Base-by-base conservation (phyloP, 352 stramenopile genomes). In the Thalassiosira mediterranea region DNA sequence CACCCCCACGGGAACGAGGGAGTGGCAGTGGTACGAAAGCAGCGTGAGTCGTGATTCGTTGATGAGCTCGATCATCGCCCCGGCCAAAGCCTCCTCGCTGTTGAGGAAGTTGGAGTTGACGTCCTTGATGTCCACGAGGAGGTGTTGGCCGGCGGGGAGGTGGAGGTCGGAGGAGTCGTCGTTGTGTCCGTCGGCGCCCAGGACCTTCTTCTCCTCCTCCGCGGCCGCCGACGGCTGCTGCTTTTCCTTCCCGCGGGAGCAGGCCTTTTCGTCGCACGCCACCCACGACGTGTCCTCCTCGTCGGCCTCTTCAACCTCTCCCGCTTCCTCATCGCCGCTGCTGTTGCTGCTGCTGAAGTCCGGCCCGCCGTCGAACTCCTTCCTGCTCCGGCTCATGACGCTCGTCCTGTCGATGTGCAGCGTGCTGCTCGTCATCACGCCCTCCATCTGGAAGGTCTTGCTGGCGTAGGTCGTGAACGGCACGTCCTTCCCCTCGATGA, bases 11-110 rank as follows among this genome's bases (percentile, higher is more conserved):
- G 85, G 85, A 47, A 83, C 67, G 10, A 93, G 74, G 23, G 78
- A 81, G 61, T 92, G 82, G 52, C 87, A 92, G 71, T 92, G 87
- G 59, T 91, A 91, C 11, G 72, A 87, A 0, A 91, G 61, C 75
- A 92, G 76, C 23, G 83, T 88, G 17, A 92, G 62, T 32, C 71
- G 69, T 13, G 73, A 71, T 15, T 69, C 52, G 3, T 64, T 71
- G 28, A 88, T 72, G 4, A 72, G 71, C 28, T 86, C 65, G 28
- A 87, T 59, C 79, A 91, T 90, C 19, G 87, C 83, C 13, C 81
- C 46, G 13, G 76, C 72, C 7, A 92, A 53, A 10, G 76, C 69
- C 10, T 70, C 68, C 62, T 90, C 87, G 23, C 58, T 81, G 62
- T 90, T 84, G 40, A 92, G 74, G 67, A 91, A 90, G 37, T 72